These are phyloP conservation scores for Ophiognomonia clavigignenti-juglandacearum DNA, from an alignment of 2,329 filamentous ascomycete species.

Conservation along the genomic window DNA sequence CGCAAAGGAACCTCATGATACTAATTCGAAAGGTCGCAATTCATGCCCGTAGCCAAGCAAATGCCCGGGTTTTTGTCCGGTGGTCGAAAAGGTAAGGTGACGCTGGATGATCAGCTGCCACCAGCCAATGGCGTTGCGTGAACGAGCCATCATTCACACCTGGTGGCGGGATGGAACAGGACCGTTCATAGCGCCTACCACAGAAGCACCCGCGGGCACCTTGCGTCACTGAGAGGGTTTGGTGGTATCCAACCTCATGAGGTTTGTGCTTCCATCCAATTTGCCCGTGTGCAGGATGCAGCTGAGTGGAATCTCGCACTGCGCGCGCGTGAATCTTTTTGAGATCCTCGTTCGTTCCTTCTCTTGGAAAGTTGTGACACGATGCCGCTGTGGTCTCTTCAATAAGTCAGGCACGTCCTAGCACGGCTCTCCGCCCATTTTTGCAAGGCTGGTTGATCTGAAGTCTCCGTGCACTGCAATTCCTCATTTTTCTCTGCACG, in stretches of 20 bases:
- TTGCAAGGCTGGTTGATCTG: no score
- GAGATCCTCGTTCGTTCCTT: not conserved
- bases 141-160: conserved; percentile 1
- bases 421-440: no score
- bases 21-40: no score
- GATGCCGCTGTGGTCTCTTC: no score
- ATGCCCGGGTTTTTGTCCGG: not conserved
- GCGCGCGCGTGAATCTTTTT: not conserved
- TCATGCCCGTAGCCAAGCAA: no score
- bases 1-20: no score
- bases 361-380: no score
- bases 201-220: not conserved
- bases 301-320: not conserved
- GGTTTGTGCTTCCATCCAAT: not conserved
- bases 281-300: not conserved
- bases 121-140: conserved; percentile 7
- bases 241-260: not conserved
- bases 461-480: no score
- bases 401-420: no score
- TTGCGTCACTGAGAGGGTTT: not conserved
- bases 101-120: not conserved
- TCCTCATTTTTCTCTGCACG: no score
- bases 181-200: conserved; percentile 1
- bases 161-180: not conserved
- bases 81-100: conserved; percentile 8